Conservation (phyloP, 495 filamentous ascomycete species). For the Aspergillus ellipticus region DNA sequence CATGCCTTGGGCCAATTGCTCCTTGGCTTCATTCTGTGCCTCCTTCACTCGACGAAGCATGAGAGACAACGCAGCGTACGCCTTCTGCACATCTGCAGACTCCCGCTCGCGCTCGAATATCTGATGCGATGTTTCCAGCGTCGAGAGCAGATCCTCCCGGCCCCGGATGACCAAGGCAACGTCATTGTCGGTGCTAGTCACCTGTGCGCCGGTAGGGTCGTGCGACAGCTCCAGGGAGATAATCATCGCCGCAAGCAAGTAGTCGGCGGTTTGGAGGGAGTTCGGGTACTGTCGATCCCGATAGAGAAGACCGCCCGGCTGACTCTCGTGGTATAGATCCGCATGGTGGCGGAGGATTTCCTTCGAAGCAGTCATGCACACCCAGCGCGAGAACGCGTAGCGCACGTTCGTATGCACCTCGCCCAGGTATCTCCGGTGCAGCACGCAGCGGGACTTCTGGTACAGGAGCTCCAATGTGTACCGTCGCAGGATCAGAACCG, state of each 20-base stretch:
- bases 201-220: constrained; percentile 5
- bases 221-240: constrained; percentile 68
- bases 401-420: constrained; percentile 64
- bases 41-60: constrained; percentile 69
- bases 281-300: constrained; percentile 73
- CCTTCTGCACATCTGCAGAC: constrained; percentile 80
- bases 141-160: constrained; percentile 61
- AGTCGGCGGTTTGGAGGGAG: constrained; percentile 75
- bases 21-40: background rate
- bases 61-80: constrained; percentile 63
- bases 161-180: constrained; percentile 41
- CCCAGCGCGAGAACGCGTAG: constrained; percentile 75
- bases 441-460: constrained; percentile 75
- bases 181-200: background rate
- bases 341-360: constrained; percentile 70
- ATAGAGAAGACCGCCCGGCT: constrained; percentile 67
- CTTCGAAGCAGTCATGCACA: constrained; percentile 76
- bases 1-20: background rate
- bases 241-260: constrained; percentile 85
- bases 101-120: constrained; percentile 68
- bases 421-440: constrained; percentile 80
- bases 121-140: constrained; percentile 61
- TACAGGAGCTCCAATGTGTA: constrained; percentile 78
- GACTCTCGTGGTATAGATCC: constrained; percentile 71
- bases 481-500: constrained; percentile 75